Conservation (phyloP, 2,329 filamentous ascomycete species). For the Fusarium liriodendri region DNA sequence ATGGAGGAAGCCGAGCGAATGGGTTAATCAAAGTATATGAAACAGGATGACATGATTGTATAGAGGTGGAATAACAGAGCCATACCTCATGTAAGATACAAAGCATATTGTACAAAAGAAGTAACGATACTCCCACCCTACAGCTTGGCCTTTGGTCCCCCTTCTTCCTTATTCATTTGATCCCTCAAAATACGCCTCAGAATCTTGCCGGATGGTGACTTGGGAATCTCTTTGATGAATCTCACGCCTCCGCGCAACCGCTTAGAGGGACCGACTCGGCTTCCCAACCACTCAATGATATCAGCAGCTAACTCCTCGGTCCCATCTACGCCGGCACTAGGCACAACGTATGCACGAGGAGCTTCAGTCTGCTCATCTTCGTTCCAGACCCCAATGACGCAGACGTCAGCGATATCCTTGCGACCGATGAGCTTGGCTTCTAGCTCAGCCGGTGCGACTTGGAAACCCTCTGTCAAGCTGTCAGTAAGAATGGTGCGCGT, state of each 20-base stretch:
- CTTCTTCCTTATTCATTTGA: slow-evolving; percentile 51
- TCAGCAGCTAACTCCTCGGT: slow-evolving; percentile 49
- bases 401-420: slow-evolving; percentile 66
- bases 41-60: not conserved
- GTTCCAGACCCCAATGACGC: slow-evolving; percentile 72
- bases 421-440: slow-evolving; percentile 61
- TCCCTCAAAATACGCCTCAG: slow-evolving; percentile 62
- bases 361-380: slow-evolving; percentile 73
- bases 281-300: slow-evolving; percentile 56
- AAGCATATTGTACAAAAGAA: slow-evolving; percentile 11
- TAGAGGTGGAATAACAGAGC: not conserved
- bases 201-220: slow-evolving; percentile 70
- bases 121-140: slow-evolving; percentile 32
- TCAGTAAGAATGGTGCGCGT: slow-evolving; percentile 15
- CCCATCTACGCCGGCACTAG: slow-evolving; percentile 50
- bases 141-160: slow-evolving; percentile 49
- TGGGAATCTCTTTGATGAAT: slow-evolving; percentile 76
- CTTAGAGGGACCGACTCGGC: slow-evolving; percentile 74
- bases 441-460: slow-evolving; percentile 76
- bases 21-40: slow-evolving; percentile 50
- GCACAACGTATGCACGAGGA: slow-evolving; percentile 62
- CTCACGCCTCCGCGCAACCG: slow-evolving; percentile 76
- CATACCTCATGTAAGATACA: slow-evolving; percentile 27
- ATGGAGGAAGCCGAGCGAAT: slow-evolving; percentile 91
- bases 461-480: slow-evolving; percentile 65